Conservation (phyloP, 306 rosid species). For the Mimosa bimucronata region DNA sequence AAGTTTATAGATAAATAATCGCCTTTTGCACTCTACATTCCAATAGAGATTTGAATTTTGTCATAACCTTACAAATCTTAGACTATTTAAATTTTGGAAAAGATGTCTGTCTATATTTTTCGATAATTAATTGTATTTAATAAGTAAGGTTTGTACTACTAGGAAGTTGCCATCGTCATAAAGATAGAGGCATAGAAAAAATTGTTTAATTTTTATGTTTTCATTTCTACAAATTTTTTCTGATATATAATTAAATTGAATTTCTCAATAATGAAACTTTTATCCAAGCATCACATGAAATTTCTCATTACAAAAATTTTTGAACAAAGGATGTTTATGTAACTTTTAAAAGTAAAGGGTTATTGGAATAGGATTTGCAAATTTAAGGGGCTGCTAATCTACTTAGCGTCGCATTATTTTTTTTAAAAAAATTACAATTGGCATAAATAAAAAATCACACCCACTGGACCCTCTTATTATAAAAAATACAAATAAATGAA, state of each 20-base stretch:
- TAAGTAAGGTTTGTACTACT: no score
- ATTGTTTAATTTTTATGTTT: not conserved
- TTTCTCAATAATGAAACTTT: not conserved
- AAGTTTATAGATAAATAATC: not conserved
- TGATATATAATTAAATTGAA: not conserved
- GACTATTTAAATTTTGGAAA: no score
- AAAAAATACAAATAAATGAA: no score
- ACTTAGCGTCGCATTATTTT: no score
- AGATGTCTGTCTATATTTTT: no score
- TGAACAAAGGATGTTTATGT: not conserved
- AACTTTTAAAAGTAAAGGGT: not conserved
- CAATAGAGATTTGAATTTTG: not conserved
- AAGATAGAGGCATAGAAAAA: not conserved
- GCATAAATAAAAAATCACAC: not conserved
- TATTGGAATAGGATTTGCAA: not conserved
- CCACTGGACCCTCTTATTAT: not conserved
- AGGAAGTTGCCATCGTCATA: no score
- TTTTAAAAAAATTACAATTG: not conserved
- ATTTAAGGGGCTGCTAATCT: not conserved
- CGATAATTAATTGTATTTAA: no score
- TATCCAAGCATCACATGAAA: not conserved
- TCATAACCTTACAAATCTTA: no score
- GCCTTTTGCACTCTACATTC: not conserved
- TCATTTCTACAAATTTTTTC: not conserved
- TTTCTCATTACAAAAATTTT: no score